Percentiles rank a stretch among this genome's conserved stretches.
Conservation (phyloP, 2,329 filamentous ascomycete species). For the Aspergillus sp. region DNA sequence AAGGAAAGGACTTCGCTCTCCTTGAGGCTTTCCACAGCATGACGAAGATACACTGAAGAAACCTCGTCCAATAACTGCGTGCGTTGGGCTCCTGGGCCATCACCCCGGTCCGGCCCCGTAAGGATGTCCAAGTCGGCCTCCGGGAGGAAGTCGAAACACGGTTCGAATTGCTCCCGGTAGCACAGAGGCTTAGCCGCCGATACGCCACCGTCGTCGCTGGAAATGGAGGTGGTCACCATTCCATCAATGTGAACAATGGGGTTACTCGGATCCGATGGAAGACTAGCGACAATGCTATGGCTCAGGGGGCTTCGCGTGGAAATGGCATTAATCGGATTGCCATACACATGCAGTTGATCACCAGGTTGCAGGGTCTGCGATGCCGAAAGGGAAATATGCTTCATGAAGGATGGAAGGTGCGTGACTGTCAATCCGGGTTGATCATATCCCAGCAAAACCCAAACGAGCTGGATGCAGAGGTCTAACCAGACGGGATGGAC, state of each 20-base stretch:
- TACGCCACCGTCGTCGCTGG: neutral
- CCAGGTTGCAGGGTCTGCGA: neutral
- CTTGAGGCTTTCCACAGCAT: neutral
- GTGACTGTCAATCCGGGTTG: neutral
- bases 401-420: neutral
- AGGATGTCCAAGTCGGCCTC: no score
- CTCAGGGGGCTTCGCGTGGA: neutral
- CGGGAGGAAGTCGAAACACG: no score
- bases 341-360: neutral
- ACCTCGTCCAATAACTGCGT: neutral
- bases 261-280: neutral
- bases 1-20: neutral
- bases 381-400: neutral
- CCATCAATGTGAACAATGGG: neutral
- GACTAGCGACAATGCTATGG: neutral
- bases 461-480: conserved; percentile 2
- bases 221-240: neutral
- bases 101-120: neutral
- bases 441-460: neutral
- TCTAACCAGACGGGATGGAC: conserved; percentile 44
- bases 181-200: neutral
- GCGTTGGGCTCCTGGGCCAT: neutral
- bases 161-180: neutral
- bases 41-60: neutral
- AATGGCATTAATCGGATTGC: neutral